Percentiles rank a stretch among this genome's conserved stretches.
Conservation (phyloP, 2,329 filamentous ascomycete species). For the Ustulina deusta region DNA sequence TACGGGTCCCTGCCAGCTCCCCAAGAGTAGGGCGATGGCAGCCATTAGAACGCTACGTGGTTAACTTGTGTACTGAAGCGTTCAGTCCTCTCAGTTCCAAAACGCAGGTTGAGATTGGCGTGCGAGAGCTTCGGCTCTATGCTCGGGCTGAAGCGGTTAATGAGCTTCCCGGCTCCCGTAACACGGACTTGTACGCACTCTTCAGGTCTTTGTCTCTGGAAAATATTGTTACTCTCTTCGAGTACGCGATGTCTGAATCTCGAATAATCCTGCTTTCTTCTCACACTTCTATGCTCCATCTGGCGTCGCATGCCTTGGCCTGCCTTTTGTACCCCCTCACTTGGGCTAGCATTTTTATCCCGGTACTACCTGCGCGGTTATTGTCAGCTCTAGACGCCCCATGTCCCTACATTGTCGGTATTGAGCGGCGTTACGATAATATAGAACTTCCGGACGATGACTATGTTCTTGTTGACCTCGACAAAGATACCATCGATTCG, state of each 20-base stretch:
- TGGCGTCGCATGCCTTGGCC: conserved; percentile 87
- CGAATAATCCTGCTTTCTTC: conserved; percentile 96
- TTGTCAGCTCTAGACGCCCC: conserved; percentile 93
- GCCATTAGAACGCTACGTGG: conserved; percentile 93
- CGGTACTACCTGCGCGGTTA: conserved; percentile 86
- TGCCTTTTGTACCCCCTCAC: conserved; percentile 90
- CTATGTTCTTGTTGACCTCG: conserved; percentile 93
- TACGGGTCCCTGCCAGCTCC: conserved; percentile 87
- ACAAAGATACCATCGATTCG: conserved; percentile 89
- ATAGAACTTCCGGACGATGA: conserved; percentile 92
- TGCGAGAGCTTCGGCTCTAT: conserved; percentile 91
- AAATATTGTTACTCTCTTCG: conserved; percentile 92
- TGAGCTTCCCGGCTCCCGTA: conserved; percentile 91
- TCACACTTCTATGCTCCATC: conserved; percentile 94
- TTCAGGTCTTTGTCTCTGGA: conserved; percentile 91
- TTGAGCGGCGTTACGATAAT: conserved; percentile 90
- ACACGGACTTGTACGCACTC: conserved; percentile 90
- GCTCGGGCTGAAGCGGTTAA: conserved; percentile 93
- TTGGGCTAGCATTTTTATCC: conserved; percentile 95
- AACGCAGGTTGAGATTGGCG: conserved; percentile 91
- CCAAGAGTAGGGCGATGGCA: conserved; percentile 95
- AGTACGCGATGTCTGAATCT: conserved; percentile 92
- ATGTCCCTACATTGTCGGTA: conserved; percentile 96
- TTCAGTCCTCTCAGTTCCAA: conserved; percentile 92
- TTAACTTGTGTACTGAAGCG: conserved; percentile 96